Evolutionary conservation across 2,329 filamentous ascomycete genomes (phyloP), one percentile per base, ranked within the genome.

Genomic region (Cylindrodendrum hubeiense): DNA sequence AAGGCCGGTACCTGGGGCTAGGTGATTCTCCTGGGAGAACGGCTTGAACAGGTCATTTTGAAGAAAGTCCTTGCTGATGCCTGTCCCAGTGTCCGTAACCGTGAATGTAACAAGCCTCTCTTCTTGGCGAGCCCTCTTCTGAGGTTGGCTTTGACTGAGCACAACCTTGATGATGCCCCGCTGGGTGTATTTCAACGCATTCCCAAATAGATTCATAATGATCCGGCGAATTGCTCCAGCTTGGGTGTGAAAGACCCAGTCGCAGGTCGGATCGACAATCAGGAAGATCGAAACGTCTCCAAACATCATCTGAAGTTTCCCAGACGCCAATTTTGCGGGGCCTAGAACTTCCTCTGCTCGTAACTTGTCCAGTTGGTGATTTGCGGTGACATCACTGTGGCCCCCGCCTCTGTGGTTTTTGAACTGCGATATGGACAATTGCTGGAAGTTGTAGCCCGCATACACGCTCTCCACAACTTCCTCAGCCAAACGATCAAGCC

Each of bases 1-100:
- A 0, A 93, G 79, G 0, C 90, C 90, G 1, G 87, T 87, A 0
- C 90, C 90, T 0, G 86, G 84, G 0, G 85, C 82, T 4, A 93
- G 77, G 0, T 81, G 78, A 54, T 91, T 85, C 71, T 93, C 91
- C 67, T 93, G 90, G 0, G 83, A 78, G 62, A 92, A 92, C 0
- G 90, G 88, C 0, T 85, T 87, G 72, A 90, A 93, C 0, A 92
- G 77, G n/a, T 85, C 83, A 15, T 86, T 85, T 22, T 85, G 82
- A n/a, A 92, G 78, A 67, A 89, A 93, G 15, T 91, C 87, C 12
- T 86, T 81, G 0, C 85, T 85, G 50, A 93, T 93, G 4, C 91
- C 91, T 57, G 84, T 85, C 0, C 91, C 91, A 0, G 90, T 90
- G 70, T 93, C 91, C 0, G 82, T 80, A 3, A 93, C 85, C 0